Evolutionary conservation across 2,329 filamentous ascomycete genomes (phyloP).

Genomic region (Colletotrichum sp.): DNA sequence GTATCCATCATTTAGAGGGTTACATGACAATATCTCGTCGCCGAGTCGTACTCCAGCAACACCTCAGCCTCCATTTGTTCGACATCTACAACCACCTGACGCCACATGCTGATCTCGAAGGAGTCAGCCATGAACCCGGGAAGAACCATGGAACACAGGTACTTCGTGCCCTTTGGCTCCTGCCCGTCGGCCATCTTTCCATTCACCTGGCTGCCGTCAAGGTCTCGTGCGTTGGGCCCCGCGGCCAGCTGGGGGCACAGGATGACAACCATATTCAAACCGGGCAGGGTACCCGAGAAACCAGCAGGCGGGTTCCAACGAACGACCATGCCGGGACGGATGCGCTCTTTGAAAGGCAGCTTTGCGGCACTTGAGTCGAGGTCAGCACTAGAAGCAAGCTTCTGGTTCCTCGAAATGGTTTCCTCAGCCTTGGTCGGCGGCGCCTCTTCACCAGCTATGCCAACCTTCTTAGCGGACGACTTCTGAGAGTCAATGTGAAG

Average conservation of each 20-base stretch:
- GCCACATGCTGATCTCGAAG: conserved; percentile 45
- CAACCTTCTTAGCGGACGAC: not conserved
- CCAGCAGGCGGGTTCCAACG: conserved; percentile 30
- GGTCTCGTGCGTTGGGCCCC: conserved; percentile 23
- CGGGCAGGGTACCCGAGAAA: conserved; percentile 13
- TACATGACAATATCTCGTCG: conserved; percentile 46
- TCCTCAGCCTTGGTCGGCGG: not conserved
- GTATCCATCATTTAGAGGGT: not conserved
- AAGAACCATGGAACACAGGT: conserved; percentile 40
- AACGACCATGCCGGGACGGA: conserved; percentile 47
- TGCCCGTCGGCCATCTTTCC: conserved; percentile 3
- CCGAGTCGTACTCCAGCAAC: conserved; percentile 46
- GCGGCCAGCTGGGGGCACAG: conserved; percentile 30
- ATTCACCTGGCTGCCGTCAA: conserved; percentile 21
- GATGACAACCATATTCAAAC: conserved; percentile 35
- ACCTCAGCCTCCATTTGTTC: conserved; percentile 45
- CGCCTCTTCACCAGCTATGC: not conserved
- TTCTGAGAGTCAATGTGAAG: conserved; percentile 44
- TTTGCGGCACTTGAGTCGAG: conserved; percentile 23
- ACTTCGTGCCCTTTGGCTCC: conserved; percentile 23
- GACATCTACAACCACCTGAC: conserved; percentile 36
- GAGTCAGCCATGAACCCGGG: conserved; percentile 38
- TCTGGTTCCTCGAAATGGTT: not conserved
- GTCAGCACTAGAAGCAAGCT: conserved; percentile 32
- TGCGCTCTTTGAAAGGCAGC: conserved; percentile 42